These are phyloP conservation scores for Mortierella sp. DNA, from an alignment of 371 early-diverging fungal genomes.

Conservation along the genomic window DNA sequence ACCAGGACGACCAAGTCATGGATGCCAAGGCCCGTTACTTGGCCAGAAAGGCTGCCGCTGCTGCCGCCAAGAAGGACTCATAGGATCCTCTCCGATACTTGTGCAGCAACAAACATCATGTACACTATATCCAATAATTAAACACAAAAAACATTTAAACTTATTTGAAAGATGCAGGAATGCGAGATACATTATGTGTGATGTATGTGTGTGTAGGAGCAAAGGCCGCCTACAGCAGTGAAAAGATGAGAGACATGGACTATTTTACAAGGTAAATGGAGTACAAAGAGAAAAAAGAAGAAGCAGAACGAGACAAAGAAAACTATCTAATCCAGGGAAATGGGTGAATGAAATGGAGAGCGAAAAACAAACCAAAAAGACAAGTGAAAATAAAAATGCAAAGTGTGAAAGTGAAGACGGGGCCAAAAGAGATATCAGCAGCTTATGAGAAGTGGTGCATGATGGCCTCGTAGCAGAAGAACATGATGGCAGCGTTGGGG, in stretches of 20 bases:
- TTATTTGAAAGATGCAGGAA: background rate
- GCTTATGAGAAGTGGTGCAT: conserved; percentile 64
- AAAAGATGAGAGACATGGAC: background rate
- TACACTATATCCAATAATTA: background rate
- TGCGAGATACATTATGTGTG: conserved; percentile 15
- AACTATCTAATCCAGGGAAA: conserved; percentile 1
- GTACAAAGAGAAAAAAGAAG: conserved; percentile 1
- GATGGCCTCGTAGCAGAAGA: conserved; percentile 92
- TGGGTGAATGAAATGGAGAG: background rate
- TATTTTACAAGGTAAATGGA: conserved; percentile 14
- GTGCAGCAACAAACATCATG: background rate
- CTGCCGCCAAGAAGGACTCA: conserved; percentile 21
- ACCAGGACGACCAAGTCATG: conserved; percentile 76
- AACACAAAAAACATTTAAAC: background rate
- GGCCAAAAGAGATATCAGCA: background rate
- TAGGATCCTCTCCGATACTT: background rate
- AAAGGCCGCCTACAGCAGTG: background rate
- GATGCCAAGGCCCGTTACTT: conserved; percentile 85
- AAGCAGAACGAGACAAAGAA: background rate
- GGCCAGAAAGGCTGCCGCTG: conserved; percentile 75
- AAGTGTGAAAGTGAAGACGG: background rate
- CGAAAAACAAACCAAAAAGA: background rate
- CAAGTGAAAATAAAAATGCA: background rate
- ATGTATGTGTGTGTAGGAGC: background rate
- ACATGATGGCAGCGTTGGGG: conserved; percentile 97